Base-by-base conservation (phyloP, 768 basidiomycete genomes). In the Ramaria rubella region DNA sequence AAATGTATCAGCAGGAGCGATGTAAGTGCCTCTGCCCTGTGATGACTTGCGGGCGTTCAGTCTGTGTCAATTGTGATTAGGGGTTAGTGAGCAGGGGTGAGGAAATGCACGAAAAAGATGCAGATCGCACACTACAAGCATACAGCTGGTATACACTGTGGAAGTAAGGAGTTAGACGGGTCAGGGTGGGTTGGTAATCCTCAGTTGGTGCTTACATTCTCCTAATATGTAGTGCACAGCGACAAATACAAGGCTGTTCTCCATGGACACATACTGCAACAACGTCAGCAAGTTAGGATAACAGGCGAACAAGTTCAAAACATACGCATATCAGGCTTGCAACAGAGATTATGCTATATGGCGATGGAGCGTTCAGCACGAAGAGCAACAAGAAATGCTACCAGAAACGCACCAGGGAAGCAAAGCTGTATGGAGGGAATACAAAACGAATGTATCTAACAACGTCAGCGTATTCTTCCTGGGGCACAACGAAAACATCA, bases 321-420 rank as follows among this genome's bases (percentile, higher is more conserved):
- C 52, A 34, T 26, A 54, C 52, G 42, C 38, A 54, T 26, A 54
- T 40, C 12, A 54, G 31, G 24, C 23, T 38, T 15, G 27, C 38
- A 31, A 54, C 27, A 23, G 29, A 24, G 24, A 54, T 23, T 30
- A 44, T 26, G 26, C 52, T 54, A 17, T 7, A 27, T 14, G 15
- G 7, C 29, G 17, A 24, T 24, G 21, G 14, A 43, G 43, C 11
- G 17, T 54, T 15, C n/a, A 27, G 36, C 3, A 36, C 17, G 7
- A 8, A 33, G 34, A 8, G n/a, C 24, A 19, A 26, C 17, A 24
- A 26, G 3, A 30, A 54, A 43, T 14, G 21, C 26, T 27, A 42
- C 8, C 19, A 23, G 19, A 7, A 3, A 52, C 33, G 14, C 21
- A 54, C 52, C 38, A 43, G 29, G 52, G 52, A 24, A 54, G 36